These are phyloP conservation scores for Alternaria sp. DNA, from an alignment of 2,329 filamentous ascomycete species.

Conservation along the genomic window DNA sequence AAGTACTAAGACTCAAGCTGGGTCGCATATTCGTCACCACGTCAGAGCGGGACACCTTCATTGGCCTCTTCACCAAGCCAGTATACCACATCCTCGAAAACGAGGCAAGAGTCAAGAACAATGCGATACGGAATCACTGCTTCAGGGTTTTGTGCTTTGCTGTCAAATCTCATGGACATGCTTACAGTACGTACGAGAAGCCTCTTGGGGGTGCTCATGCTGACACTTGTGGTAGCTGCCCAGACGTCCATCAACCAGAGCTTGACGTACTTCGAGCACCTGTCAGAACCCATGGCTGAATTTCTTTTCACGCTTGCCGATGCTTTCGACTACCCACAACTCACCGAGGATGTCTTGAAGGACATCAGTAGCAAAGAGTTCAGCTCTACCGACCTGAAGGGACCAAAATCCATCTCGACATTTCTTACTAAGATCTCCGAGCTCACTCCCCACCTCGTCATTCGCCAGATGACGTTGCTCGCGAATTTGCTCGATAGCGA, in stretches of 20 bases:
- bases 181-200: slow-evolving; percentile 73
- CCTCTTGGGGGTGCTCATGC: neutral
- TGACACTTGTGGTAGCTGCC: slow-evolving; percentile 67
- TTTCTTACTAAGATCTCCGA: slow-evolving; percentile 96
- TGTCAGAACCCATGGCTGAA: slow-evolving; percentile 99
- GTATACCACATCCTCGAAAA: slow-evolving; percentile 95
- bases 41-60: slow-evolving; percentile 93
- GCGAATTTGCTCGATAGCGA: slow-evolving; percentile 97
- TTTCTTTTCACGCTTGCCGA: slow-evolving; percentile 95
- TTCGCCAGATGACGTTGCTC: slow-evolving; percentile 95
- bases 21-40: slow-evolving; percentile 94
- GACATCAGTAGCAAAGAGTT: slow-evolving; percentile 98
- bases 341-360: slow-evolving; percentile 90
- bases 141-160: slow-evolving; percentile 98
- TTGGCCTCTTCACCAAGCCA: slow-evolving; percentile 88
- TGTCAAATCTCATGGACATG: slow-evolving; percentile 96
- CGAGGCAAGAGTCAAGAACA: slow-evolving; percentile 89
- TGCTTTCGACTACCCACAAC: slow-evolving; percentile 96
- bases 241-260: slow-evolving; percentile 99
- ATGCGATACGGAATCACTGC: slow-evolving; percentile 89
- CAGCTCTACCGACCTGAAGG: slow-evolving; percentile 93
- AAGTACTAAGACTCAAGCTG: slow-evolving; percentile 91
- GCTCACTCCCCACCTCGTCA: slow-evolving; percentile 86
- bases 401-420: slow-evolving; percentile 93
- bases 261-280: slow-evolving; percentile 95